These are phyloP conservation scores for Cercis canadensis DNA, from an alignment of 306 rosid species.

Conservation along the genomic window DNA sequence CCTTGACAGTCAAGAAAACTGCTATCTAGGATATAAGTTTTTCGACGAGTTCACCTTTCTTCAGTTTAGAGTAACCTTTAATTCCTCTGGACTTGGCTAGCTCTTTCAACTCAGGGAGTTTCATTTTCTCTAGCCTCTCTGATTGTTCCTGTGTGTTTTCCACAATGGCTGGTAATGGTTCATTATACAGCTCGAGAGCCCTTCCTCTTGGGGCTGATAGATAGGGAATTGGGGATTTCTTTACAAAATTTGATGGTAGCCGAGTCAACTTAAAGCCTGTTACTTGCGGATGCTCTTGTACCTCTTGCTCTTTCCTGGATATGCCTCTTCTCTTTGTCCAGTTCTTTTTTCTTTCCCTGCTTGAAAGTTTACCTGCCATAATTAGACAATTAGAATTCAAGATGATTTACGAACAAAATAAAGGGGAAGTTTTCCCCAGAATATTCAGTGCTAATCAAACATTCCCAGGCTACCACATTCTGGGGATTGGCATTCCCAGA, in stretches of 20 bases:
- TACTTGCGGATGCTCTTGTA: slow-evolving; percentile 13
- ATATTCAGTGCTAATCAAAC: too few species aligned
- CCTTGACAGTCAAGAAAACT: background rate
- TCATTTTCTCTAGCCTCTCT: slow-evolving; percentile 51
- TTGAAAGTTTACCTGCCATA: slow-evolving; percentile 40
- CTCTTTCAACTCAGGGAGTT: slow-evolving; percentile 58
- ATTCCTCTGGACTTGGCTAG: slow-evolving; percentile 64
- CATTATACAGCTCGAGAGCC: slow-evolving; percentile 10
- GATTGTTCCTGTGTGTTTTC: slow-evolving; percentile 36
- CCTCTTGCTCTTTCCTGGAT: slow-evolving; percentile 24
- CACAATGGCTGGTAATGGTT: slow-evolving; percentile 2
- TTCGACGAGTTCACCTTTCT: slow-evolving; percentile 56
- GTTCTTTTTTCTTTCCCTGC: slow-evolving; percentile 21
- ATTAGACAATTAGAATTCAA: slow-evolving; percentile 18
- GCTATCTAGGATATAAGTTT: slow-evolving; percentile 32
- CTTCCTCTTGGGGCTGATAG: slow-evolving; percentile 29
- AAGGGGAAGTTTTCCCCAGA: background rate
- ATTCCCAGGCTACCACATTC: too few species aligned
- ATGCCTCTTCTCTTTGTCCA: slow-evolving; percentile 30
- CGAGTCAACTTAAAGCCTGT: slow-evolving; percentile 41
- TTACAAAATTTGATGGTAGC: slow-evolving; percentile 58
- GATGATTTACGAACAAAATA: background rate
- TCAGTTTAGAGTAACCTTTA: slow-evolving; percentile 67
- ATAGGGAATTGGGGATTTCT: slow-evolving; percentile 65
- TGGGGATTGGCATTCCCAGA: too few species aligned